A percentile compares a stretch with the other conserved stretches of the same genome.
Conservation (phyloP, 73 alveolate genomes). For the Urostyla sp. region DNA sequence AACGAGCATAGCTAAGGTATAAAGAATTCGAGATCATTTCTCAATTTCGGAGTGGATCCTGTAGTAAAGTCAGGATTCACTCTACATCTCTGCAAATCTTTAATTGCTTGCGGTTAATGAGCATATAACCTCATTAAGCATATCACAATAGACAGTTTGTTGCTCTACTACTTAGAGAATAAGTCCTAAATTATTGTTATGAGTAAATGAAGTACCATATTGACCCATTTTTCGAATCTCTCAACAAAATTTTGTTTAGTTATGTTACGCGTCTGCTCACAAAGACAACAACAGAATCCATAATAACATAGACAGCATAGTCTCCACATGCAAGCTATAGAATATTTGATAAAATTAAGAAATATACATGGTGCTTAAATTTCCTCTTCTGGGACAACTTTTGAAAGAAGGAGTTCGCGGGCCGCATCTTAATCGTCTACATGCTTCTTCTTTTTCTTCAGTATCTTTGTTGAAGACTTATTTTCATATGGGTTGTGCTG, state of each 20-base stretch:
- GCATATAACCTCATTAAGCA: constrained; percentile 59
- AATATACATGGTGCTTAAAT: neutral
- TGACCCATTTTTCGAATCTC: constrained; percentile 44
- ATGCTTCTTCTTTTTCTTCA: too few relatives aligned
- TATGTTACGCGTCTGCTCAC: neutral
- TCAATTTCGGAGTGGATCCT: constrained; percentile 62
- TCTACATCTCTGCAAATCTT: constrained; percentile 78
- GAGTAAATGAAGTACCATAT: neutral
- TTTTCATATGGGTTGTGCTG: too few relatives aligned
- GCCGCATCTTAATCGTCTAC: neutral
- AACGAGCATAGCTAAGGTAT: constrained; percentile 80
- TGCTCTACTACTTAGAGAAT: neutral
- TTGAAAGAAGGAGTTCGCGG: neutral
- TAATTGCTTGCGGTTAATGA: constrained; percentile 65
- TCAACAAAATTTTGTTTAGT: constrained; percentile 2
- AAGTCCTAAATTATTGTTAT: neutral
- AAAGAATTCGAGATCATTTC: constrained; percentile 90
- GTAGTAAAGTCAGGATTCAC: constrained; percentile 92
- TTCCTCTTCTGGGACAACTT: neutral
- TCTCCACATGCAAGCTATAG: neutral
- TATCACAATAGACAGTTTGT: neutral
- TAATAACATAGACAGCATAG: constrained; percentile 9
- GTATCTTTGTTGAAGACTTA: too few relatives aligned
- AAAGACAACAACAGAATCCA: constrained; percentile 38
- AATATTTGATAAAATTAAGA: neutral